Conservation (phyloP, 148 eudicot species). For the Diospyros lotus region DNA sequence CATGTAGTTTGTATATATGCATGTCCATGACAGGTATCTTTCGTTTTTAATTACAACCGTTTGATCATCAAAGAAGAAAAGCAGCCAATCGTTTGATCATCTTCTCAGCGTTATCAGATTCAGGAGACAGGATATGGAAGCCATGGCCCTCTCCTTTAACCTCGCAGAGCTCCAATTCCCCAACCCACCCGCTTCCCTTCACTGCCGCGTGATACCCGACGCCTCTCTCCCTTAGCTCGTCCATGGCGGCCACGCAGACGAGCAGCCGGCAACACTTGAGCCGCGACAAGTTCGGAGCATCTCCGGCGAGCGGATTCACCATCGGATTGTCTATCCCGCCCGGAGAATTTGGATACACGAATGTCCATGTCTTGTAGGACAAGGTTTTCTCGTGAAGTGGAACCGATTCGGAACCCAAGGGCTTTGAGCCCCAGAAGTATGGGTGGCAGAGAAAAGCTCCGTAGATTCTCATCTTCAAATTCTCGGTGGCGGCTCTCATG, state of each 20-base stretch:
- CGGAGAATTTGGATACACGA: slow-evolving; percentile 23
- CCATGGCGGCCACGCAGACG: slow-evolving; percentile 36
- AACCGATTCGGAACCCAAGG: slow-evolving; percentile 20
- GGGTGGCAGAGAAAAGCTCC: slow-evolving; percentile 46
- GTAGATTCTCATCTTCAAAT: slow-evolving; percentile 15
- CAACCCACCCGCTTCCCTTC: slow-evolving; percentile 28
- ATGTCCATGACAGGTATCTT: no score
- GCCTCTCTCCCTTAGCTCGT: slow-evolving; percentile 24
- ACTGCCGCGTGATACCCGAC: slow-evolving; percentile 23
- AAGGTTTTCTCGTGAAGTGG: not conserved
- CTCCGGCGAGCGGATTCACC: slow-evolving; percentile 32
- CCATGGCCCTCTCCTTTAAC: slow-evolving; percentile 29
- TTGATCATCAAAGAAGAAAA: not conserved
- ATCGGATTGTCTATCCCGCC: slow-evolving; percentile 29
- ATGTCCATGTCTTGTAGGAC: slow-evolving; percentile 26
- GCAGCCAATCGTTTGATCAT: slow-evolving; percentile 24
- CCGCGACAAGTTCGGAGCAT: slow-evolving; percentile 25
- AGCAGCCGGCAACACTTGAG: slow-evolving; percentile 32
- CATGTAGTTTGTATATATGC: no score
- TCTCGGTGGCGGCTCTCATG: slow-evolving; percentile 29
- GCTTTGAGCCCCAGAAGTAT: slow-evolving; percentile 36
- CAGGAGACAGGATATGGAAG: slow-evolving; percentile 22
- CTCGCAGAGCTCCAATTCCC: slow-evolving; percentile 26
- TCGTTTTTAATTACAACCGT: no score
- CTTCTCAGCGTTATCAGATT: slow-evolving; percentile 15